Base-by-base conservation (phyloP, 805 yeast species). In the Nematodospora valgi region DNA sequence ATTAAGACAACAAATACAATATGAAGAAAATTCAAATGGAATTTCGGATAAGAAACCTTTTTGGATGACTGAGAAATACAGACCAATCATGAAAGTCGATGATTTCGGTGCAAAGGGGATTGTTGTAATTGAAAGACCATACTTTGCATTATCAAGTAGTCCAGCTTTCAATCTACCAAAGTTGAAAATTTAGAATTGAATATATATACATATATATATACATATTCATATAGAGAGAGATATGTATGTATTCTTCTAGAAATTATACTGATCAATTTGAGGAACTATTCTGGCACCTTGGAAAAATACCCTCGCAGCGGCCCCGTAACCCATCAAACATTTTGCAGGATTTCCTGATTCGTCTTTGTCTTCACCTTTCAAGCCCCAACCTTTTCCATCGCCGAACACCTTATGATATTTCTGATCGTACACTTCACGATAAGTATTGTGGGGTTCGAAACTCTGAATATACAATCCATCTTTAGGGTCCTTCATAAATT, bases 21-120 rank as follows among this genome's bases (percentile, higher is more conserved):
- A 64, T 35, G 65, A 58, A 35, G 68, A 64, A 33, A 56, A 56
- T 16, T 58, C 58, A 12, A 59, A 51, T 34, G 37, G 32, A 6
- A 44, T 34, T 14, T 20, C 32, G n/a, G 37, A 39, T n/a, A 48
- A 43, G 22, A 68, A 64, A 33, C 72, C 83, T 14, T 88, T 80
- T 58, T 87, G 89, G 81, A 58, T 83, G 39, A 80, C 91, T 4
- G 73, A 74, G 31, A 85, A 85, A 50, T 89, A 85, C 57, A 76
- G 80, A 47, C 84, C 91, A 13, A 60, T 88, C 23, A 60, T 89
- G 39, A 72, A 63, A 43, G 88, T 79, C 9, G 82, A 70, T 16
- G 58, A 63, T 17, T 64, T 86, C 41, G 68, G 73, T 38, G 56
- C 63, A 2, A 59, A 69, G 12, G 89, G 82, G 45, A 56, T 89